Conservation (phyloP, 495 filamentous ascomycete genomes). For the Trypethelium eluteriae region DNA sequence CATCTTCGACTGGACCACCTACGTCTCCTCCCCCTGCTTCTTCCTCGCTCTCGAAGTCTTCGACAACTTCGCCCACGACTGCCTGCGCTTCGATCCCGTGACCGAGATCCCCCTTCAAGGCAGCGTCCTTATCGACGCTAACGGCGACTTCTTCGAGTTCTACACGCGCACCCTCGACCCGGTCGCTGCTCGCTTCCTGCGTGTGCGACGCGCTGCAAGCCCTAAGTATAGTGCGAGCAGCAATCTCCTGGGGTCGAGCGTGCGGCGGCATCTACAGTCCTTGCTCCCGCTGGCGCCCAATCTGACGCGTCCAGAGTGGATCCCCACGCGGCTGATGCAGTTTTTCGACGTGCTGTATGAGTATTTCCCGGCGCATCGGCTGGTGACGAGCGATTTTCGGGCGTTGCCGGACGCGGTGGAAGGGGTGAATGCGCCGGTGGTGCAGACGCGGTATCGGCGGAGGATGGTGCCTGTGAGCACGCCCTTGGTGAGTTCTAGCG, state of each 20-base stretch:
- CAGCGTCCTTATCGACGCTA: conserved; percentile 69
- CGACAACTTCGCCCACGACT: conserved; percentile 96
- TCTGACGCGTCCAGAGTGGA: conserved; percentile 75
- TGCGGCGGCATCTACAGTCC: conserved; percentile 51
- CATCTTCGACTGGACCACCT: conserved; percentile 86
- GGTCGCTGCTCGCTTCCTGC: conserved; percentile 70
- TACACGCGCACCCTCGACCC: conserved; percentile 75
- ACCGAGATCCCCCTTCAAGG: conserved; percentile 77
- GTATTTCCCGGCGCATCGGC: conserved; percentile 80
- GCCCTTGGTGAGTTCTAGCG: conserved; percentile 61
- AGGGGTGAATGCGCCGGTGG: conserved; percentile 85
- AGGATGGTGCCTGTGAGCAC: conserved; percentile 82
- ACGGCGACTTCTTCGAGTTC: conserved; percentile 92
- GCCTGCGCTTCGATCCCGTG: conserved; percentile 71
- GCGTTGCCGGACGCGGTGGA: conserved; percentile 69
- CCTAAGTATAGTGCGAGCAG: background rate
- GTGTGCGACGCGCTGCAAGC: conserved; percentile 63
- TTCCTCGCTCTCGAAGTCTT: conserved; percentile 98
- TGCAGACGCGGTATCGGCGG: conserved; percentile 85
- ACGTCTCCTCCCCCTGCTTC: conserved; percentile 85
- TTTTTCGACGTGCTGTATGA: conserved; percentile 85
- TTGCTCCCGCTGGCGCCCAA: conserved; percentile 63
- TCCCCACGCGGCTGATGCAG: conserved; percentile 88
- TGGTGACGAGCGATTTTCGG: conserved; percentile 88
- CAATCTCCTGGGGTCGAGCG: conserved; percentile 42